Conservation (phyloP, 2,329 filamentous ascomycete genomes). For the Xylariaceae sp. region DNA sequence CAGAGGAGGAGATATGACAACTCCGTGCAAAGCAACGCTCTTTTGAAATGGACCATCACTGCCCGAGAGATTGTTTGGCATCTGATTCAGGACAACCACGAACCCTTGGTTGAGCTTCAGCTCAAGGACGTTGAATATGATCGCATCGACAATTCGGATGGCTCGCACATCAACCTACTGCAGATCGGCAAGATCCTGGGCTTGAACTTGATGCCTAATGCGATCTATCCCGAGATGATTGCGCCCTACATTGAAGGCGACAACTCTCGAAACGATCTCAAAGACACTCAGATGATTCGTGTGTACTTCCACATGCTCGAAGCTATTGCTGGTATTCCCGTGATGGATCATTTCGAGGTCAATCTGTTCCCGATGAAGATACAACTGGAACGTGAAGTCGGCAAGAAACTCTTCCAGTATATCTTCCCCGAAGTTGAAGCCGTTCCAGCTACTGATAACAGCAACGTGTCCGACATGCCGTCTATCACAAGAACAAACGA, state of each 20-base stretch:
- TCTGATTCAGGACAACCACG: constrained; percentile 77
- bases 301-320: constrained; percentile 99
- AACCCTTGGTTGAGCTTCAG: constrained; percentile 89
- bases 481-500: constrained; percentile 48
- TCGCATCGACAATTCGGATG: constrained; percentile 93
- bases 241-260: constrained; percentile 75
- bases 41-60: constrained; percentile 89
- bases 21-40: constrained; percentile 65
- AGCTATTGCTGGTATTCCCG: constrained; percentile 93
- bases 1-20: constrained; percentile 82
- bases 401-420: constrained; percentile 92
- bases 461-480: constrained; percentile 53
- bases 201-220: constrained; percentile 82
- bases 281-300: constrained; percentile 75
- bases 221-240: constrained; percentile 94
- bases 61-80: constrained; percentile 97
- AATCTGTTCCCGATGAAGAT: constrained; percentile 89
- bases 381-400: constrained; percentile 87
- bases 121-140: constrained; percentile 88
- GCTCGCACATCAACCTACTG: constrained; percentile 89
- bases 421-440: constrained; percentile 81
- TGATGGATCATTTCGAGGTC: constrained; percentile 95
- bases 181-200: constrained; percentile 84
- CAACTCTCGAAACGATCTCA: constrained; percentile 47
- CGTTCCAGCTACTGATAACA: constrained; percentile 39